Percentiles rank a stretch among this genome's conserved stretches.
These are phyloP conservation scores for Fraxinus xanthoxyloides DNA, from an alignment of 305 asterid genomes.

Conservation along the genomic window DNA sequence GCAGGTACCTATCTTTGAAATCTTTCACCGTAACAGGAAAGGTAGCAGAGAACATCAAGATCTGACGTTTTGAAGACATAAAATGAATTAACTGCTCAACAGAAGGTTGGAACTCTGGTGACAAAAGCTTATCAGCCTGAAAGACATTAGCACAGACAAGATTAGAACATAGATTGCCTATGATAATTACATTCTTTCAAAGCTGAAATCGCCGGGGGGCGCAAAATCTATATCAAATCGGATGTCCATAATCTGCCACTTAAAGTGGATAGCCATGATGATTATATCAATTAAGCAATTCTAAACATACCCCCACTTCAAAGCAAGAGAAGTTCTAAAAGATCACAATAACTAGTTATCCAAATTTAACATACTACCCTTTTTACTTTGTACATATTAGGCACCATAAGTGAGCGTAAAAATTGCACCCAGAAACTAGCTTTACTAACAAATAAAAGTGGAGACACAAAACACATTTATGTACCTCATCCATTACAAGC, in stretches of 20 bases:
- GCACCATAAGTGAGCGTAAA: neutral
- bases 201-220: too few relatives aligned
- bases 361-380: neutral
- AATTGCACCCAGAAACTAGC: neutral
- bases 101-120: conserved; percentile 97
- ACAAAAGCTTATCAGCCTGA: conserved; percentile 95
- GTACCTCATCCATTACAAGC: conserved; percentile 96
- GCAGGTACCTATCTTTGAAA: conserved; percentile 77
- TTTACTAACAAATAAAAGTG: neutral
- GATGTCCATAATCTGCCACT: conserved; percentile 12
- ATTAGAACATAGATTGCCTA: neutral
- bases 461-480: conserved; percentile 1
- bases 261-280: conserved; percentile 6
- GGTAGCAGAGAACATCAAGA: conserved; percentile 93
- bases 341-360: neutral
- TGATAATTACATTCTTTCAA: too few relatives aligned
- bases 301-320: neutral
- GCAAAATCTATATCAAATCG: conserved; percentile 8
- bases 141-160: conserved; percentile 19
- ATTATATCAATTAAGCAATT: neutral
- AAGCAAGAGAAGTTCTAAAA: neutral
- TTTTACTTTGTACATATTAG: neutral
- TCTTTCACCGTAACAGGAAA: conserved; percentile 89
- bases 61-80: conserved; percentile 66
- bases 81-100: conserved; percentile 73